Evolutionary conservation across 202 grass and related monocot species (phyloP).

Genomic region (Zizania palustris): DNA sequence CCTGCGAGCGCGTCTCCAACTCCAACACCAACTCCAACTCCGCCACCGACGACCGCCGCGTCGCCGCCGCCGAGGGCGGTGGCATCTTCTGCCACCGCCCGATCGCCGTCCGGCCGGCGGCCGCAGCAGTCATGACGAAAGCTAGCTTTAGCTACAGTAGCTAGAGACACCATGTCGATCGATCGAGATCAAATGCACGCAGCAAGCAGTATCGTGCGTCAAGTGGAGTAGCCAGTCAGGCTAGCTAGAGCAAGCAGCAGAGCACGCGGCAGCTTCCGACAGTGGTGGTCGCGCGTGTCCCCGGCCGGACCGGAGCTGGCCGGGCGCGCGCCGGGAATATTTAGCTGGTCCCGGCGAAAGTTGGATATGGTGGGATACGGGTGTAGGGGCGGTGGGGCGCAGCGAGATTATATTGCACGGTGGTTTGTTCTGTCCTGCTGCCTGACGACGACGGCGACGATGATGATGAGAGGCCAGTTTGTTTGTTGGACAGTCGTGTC

Average conservation of each 20-base stretch:
- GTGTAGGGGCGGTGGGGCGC: slow-evolving; percentile 59
- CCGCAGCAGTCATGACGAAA: slow-evolving; percentile 48
- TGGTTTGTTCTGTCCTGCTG: slow-evolving; percentile 46
- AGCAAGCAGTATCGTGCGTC: too few species aligned
- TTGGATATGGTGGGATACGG: slow-evolving; percentile 64
- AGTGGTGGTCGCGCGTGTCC: neutral
- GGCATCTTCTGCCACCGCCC: slow-evolving; percentile 51
- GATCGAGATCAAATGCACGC: too few species aligned
- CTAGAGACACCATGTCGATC: slow-evolving; percentile 15
- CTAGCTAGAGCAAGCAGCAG: neutral
- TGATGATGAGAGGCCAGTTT: slow-evolving; percentile 26
- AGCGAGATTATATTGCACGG: slow-evolving; percentile 49
- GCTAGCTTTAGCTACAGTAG: slow-evolving; percentile 21
- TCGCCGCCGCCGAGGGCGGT: too few species aligned
- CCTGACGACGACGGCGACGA: slow-evolving; percentile 36
- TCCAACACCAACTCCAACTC: neutral
- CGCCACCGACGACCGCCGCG: slow-evolving; percentile 14
- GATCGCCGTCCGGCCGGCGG: slow-evolving; percentile 56
- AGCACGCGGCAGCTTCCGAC: neutral
- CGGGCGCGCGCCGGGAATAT: slow-evolving; percentile 21
- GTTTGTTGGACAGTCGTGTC: slow-evolving; percentile 36
- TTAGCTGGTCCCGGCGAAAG: slow-evolving; percentile 40
- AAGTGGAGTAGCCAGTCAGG: too few species aligned
- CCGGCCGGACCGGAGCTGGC: slow-evolving; percentile 20
- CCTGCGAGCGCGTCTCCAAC: slow-evolving; percentile 79